These are phyloP conservation scores for Setaria viridis DNA, from an alignment of 202 grass and related monocot species.

Conservation along the genomic window DNA sequence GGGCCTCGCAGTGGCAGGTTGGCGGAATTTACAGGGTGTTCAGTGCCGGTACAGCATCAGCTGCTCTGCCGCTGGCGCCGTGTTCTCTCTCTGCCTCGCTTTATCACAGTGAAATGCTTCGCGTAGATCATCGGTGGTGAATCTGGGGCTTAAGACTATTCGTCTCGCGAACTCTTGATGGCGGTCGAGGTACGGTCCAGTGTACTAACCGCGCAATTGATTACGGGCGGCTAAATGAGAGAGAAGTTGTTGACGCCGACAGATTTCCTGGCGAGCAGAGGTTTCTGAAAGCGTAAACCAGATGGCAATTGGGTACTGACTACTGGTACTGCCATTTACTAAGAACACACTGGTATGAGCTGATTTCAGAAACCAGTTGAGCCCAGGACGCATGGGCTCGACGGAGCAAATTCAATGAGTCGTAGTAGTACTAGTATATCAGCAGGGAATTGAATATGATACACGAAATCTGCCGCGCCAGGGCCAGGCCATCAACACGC, in stretches of 20 bases:
- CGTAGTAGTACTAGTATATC: not conserved
- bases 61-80: not conserved
- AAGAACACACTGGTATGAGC: not conserved
- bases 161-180: not conserved
- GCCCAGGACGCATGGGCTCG: slow-evolving; percentile 23
- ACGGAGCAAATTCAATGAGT: slow-evolving; percentile 26
- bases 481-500: not conserved
- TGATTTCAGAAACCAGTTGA: not conserved
- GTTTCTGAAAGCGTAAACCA: not conserved
- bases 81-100: not conserved
- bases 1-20: slow-evolving; percentile 44
- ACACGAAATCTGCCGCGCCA: slow-evolving; percentile 2
- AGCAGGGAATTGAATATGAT: not conserved
- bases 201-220: slow-evolving; percentile 18
- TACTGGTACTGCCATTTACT: not conserved
- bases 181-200: not conserved
- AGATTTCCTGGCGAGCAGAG: not conserved
- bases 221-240: not conserved
- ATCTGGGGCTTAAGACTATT: not conserved
- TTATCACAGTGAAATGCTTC: not conserved
- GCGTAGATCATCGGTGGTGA: not conserved
- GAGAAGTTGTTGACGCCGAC: not conserved
- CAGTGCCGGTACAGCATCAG: slow-evolving; percentile 4
- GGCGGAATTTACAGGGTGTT: slow-evolving; percentile 56
- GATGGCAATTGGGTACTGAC: too few relatives aligned